Percentiles rank a stretch among this genome's conserved stretches.
Conservation (phyloP, 2,329 filamentous ascomycete genomes). For the Shiraia sp. region DNA sequence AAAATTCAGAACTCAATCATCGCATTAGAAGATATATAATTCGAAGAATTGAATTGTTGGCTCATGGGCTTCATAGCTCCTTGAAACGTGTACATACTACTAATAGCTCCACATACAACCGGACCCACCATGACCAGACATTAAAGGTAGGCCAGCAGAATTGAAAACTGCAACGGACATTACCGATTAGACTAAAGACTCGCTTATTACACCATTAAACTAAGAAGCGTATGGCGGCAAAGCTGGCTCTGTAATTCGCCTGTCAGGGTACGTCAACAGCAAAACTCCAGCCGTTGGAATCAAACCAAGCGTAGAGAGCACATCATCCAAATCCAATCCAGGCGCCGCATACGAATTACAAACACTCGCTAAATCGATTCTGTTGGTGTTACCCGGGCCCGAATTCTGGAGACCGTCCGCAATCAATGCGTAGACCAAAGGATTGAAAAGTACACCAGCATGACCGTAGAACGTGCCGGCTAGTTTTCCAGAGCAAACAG, state of each 20-base stretch:
- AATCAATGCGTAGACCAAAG: constrained; percentile 50
- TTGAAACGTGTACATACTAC: too few species aligned
- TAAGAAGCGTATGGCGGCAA: constrained; percentile 46
- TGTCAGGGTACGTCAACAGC: constrained; percentile 32
- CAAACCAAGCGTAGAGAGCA: constrained; percentile 51
- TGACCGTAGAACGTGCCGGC: constrained; percentile 56
- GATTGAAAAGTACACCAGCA: constrained; percentile 56
- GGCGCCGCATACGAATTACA: constrained; percentile 46
- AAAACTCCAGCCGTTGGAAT: constrained; percentile 46
- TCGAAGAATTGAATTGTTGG: too few species aligned
- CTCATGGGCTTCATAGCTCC: too few species aligned
- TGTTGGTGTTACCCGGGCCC: constrained; percentile 48
- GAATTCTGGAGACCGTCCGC: constrained; percentile 55
- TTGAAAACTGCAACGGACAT: too few species aligned
- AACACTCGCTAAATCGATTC: constrained; percentile 47
- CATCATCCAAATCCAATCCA: constrained; percentile 49
- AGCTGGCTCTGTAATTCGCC: constrained; percentile 45
- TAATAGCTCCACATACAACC: too few species aligned
- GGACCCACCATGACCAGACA: too few species aligned
- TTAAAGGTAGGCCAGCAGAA: too few species aligned
- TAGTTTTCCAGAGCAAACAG: constrained; percentile 44
- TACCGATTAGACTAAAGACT: too few species aligned
- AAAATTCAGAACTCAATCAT: too few species aligned
- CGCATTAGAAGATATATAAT: too few species aligned
- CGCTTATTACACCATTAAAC: neutral